Evolutionary conservation across 768 basidiomycete species (phyloP).

Genomic region (Cantharellus anzutake): DNA sequence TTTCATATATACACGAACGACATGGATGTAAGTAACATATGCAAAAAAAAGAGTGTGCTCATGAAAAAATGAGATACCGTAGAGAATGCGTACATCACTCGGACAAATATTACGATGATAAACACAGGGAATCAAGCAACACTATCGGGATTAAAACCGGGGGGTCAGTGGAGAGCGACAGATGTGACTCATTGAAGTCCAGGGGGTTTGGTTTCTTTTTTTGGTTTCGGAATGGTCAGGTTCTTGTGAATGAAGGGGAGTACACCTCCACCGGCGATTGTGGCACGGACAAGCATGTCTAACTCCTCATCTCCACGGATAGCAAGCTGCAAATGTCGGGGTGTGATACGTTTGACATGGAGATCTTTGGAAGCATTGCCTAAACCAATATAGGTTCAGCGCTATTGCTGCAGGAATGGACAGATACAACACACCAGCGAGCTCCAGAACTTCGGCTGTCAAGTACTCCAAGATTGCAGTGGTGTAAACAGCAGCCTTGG

Average conservation of each 20-base stretch:
- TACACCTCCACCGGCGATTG: slow-evolving; percentile 81
- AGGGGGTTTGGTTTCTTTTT: neutral
- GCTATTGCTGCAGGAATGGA: neutral
- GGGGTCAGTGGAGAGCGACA: neutral
- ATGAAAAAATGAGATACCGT: too few relatives aligned
- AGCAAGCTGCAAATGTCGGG: slow-evolving; percentile 86
- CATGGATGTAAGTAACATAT: too few relatives aligned
- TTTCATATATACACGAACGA: too few relatives aligned
- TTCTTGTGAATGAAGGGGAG: slow-evolving; percentile 80
- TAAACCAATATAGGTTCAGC: slow-evolving; percentile 14
- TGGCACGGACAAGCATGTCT: slow-evolving; percentile 85
- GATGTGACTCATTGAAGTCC: neutral
- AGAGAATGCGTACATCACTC: too few relatives aligned
- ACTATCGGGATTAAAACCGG: neutral
- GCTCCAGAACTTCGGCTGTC: slow-evolving; percentile 88
- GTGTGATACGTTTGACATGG: slow-evolving; percentile 92
- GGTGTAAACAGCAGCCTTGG: slow-evolving; percentile 96
- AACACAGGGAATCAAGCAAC: too few relatives aligned
- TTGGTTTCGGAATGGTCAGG: slow-evolving; percentile 25
- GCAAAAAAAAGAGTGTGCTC: too few relatives aligned
- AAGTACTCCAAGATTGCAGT: slow-evolving; percentile 91
- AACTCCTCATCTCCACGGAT: slow-evolving; percentile 96
- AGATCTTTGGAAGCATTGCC: slow-evolving; percentile 96
- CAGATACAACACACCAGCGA: slow-evolving; percentile 49
- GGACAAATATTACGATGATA: too few relatives aligned